phyloP scores from a whole-genome alignment of 1,284 basidiomycete genomes.

The Heterobasidion occidentale region DNA sequence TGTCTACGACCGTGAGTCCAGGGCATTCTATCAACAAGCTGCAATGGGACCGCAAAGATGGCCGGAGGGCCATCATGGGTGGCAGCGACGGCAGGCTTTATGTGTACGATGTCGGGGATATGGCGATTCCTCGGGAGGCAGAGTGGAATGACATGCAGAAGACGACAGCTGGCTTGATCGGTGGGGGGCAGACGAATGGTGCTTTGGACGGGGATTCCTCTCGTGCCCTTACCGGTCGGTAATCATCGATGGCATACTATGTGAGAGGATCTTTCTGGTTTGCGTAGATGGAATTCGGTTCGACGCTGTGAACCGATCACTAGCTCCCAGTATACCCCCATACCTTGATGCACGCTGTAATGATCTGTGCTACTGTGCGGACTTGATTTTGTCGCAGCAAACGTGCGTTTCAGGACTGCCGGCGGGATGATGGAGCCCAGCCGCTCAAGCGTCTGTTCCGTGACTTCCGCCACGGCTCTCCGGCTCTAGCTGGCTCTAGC shows the following conservation, averaged over 20 bases:
- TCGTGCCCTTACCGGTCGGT: slow-evolving; percentile 35
- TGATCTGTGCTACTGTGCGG: too few species aligned
- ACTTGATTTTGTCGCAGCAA: too few species aligned
- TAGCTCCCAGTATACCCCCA: too few species aligned
- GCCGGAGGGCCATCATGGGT: slow-evolving; percentile 79
- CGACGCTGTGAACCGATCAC: not conserved
- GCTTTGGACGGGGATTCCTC: slow-evolving; percentile 33
- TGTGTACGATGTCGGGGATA: slow-evolving; percentile 92
- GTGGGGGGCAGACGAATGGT: slow-evolving; percentile 49
- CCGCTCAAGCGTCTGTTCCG: too few species aligned
- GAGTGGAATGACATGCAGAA: slow-evolving; percentile 91
- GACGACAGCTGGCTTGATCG: slow-evolving; percentile 58
- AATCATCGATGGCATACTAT: slow-evolving; percentile 15
- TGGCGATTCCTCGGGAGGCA: slow-evolving; percentile 73
- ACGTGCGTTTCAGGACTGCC: too few species aligned
- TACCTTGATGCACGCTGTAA: too few species aligned
- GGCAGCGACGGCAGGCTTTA: slow-evolving; percentile 90
- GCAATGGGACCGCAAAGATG: slow-evolving; percentile 86
- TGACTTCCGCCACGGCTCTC: too few species aligned
- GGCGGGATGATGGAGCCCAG: too few species aligned
- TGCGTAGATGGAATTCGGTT: not conserved
- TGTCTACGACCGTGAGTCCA: slow-evolving; percentile 65
- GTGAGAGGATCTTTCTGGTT: not conserved
- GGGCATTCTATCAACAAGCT: slow-evolving; percentile 90
- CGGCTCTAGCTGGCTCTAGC: too few species aligned